Evolutionary conservation across 176 grass and related monocot genomes (phyloP).

Genomic region (Triticum dicoccoides): DNA sequence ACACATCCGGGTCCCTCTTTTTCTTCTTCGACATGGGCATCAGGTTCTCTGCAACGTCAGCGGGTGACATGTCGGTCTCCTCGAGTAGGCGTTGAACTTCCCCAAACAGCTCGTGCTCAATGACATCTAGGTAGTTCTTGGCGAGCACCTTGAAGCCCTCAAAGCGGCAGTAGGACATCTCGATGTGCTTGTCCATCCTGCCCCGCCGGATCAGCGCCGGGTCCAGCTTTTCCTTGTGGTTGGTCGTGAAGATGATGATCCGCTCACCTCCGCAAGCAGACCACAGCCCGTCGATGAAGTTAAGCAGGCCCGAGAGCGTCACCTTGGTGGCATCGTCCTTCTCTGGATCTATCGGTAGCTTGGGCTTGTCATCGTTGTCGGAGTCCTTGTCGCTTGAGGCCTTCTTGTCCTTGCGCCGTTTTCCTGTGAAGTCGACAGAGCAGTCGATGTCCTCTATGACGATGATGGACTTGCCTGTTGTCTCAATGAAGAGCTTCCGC

Average conservation of each 20-base stretch:
- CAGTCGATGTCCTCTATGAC: conserved; percentile 76
- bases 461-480: conserved; percentile 54
- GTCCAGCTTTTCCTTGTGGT: conserved; percentile 49
- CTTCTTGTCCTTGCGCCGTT: not conserved
- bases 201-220: conserved; percentile 55
- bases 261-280: conserved; percentile 66
- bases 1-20: no score
- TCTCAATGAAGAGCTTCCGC: conserved; percentile 74
- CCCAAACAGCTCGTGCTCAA: no score
- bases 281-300: conserved; percentile 78
- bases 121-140: conserved; percentile 44
- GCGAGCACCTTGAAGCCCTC: conserved; percentile 64
- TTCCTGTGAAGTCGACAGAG: conserved; percentile 57
- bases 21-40: no score
- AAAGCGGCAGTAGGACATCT: conserved; percentile 65
- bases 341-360: no score
- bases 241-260: conserved; percentile 3
- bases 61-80: no score
- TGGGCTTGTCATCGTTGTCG: no score
- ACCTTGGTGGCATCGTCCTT: not conserved
- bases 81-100: no score
- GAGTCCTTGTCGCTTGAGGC: not conserved
- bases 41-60: no score
- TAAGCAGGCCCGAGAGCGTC: conserved; percentile 60
- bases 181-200: conserved; percentile 85